Evolutionary conservation across 2,329 filamentous ascomycete genomes (phyloP).

Genomic region (Aspergillus floridensis): DNA sequence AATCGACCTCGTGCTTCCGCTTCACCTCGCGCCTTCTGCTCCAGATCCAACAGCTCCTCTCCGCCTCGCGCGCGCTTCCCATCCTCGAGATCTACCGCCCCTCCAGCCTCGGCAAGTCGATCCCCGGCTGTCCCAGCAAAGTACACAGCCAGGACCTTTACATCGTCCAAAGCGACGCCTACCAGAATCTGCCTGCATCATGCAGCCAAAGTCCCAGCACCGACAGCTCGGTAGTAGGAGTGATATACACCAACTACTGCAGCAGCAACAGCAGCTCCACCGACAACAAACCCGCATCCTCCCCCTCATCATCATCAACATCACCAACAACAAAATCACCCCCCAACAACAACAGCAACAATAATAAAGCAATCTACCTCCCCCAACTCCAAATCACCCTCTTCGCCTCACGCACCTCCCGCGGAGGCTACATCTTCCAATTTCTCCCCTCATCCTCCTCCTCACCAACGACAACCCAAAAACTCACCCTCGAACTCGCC

Average conservation of each 20-base stretch:
- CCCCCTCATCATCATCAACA: background rate
- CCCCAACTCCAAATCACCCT: background rate
- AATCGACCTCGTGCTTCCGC: conserved; percentile 24
- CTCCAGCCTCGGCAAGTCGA: conserved; percentile 23
- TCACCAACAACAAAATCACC: background rate
- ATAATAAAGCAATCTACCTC: background rate
- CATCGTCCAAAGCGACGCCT: conserved; percentile 28
- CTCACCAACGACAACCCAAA: background rate
- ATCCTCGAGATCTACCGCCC: conserved; percentile 34
- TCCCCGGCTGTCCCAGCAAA: conserved; percentile 22
- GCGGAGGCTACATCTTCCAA: background rate
- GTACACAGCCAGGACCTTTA: conserved; percentile 29
- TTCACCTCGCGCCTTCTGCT: conserved; percentile 30
- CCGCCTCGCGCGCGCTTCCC: conserved; percentile 24
- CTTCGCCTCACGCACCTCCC: background rate
- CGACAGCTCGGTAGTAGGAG: background rate
- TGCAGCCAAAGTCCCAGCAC: background rate
- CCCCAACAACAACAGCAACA: background rate
- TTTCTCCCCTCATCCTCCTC: background rate
- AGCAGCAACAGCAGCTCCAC: background rate
- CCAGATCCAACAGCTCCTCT: conserved; percentile 33
- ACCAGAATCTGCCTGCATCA: conserved; percentile 4
- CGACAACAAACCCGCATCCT: background rate
- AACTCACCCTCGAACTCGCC: background rate
- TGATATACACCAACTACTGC: background rate